Base-by-base conservation (phyloP, 1,284 basidiomycete genomes). In the Apiotrichum gracile region DNA sequence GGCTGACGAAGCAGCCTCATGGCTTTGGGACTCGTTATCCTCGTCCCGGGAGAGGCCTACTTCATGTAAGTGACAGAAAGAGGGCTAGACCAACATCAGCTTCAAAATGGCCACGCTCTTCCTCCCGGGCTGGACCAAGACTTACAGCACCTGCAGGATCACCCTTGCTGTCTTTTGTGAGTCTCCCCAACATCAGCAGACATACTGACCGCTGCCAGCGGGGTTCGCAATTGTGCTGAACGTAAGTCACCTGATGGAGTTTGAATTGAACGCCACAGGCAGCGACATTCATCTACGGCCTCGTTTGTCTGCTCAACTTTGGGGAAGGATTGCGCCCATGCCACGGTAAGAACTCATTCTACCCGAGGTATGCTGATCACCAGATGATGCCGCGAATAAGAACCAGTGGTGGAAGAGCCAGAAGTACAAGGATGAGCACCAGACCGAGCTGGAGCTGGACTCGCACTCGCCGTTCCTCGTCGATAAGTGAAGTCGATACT, bases 21-120 rank as follows among this genome's bases (percentile, higher is more conserved):
- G 31, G 31, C 12, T 14, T 13, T 4, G 3, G 31, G 31, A 10
- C 31, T 31, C 19, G 34, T 91, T 82, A 92, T 89, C 41, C 89
- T 88, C 71, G 79, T 84, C 27, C 83, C 83, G 8, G 91, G 87
- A 9, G 80, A 88, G 76, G 82, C 86, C 19, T 94, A 93, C 74
- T 93, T 93, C 75, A 78, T 85, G 60, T 93, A 29, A 16, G 52
- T 49, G 6, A n/a, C n/a, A n/a, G n/a, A n/a, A n/a, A n/a, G 1
- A 5, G 3, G 5, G 4, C 33, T 35, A 2, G 8, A 2, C 29
- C 16, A 10, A 55, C 38, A 3, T n/a, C 47, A 70, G 68, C 25
- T 73, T 70, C 59, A 73, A 71, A 42, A 55, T 73, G 5, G 57
- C 62, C 7, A 64, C 63, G 6, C 57, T 73, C 41, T 73, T 61